Evolutionary conservation across 371 early-diverging fungal genomes (phyloP), one percentile per base, ranked within the genome.

Genomic region (Circinella minor): DNA sequence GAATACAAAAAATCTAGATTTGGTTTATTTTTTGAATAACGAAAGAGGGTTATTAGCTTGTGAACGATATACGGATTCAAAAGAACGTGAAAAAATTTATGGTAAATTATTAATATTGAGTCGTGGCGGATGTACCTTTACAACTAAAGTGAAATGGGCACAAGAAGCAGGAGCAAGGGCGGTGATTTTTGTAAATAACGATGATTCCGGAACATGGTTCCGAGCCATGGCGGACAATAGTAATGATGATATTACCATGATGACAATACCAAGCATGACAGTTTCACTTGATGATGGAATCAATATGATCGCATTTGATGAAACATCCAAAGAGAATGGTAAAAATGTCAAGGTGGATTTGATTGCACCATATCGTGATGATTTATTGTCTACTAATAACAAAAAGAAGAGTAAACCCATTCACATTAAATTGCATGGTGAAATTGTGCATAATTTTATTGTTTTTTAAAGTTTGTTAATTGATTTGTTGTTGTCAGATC

Each of bases 41-140:
- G 69, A 70, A 3, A 76, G 77, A 43, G 43, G 43, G 27, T 55
- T 74, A 0, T 63, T 64, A 15, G 88, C 82, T 0, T 88, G 88
- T 60, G 68, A 74, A 3, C 75, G 76, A 0, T 86, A 77, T 38
- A 63, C 74, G 0, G 46, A 43, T 43, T 11, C n/a, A 3, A 55
- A 68, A 17, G 77, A 79, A 15, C 37, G 63, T 5, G n/a, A 63
- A 1, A 13, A 27, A 10, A 74, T 83, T 18, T 67, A 63, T 17
- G 82, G 67, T 17, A 78, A 73, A 10, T 74, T 87, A 9, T 46
- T 86, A 43, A 65, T 87, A 0, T 74, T 88, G 0, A 76, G 81
- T 47, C 76, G 87, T n/a, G 86, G 88, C 0, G 66, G 64, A 18
- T 88, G 88, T 71, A 70, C 72, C 4, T 88, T 88, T 67, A 69